Evolutionary conservation across 495 filamentous ascomycete species (phyloP).

Genomic region (Aspergillus bertholletiae): DNA sequence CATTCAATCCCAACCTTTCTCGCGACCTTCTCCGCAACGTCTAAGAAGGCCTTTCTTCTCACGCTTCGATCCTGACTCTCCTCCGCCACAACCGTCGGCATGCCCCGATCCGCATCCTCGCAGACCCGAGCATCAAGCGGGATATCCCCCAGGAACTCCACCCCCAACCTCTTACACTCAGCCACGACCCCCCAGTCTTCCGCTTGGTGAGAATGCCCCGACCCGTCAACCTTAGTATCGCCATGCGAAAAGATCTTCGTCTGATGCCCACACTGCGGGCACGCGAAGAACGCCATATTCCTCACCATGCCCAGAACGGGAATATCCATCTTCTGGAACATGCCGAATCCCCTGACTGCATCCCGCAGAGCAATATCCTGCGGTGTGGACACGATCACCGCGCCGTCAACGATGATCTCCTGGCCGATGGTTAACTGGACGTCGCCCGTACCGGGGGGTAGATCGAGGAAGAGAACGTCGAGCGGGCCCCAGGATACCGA

Average conservation of each 20-base stretch:
- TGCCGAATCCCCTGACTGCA: slow-evolving; percentile 81
- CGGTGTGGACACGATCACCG: slow-evolving; percentile 89
- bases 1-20: slow-evolving; percentile 41
- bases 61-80: slow-evolving; percentile 71
- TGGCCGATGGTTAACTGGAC: slow-evolving; percentile 91
- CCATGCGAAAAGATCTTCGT: slow-evolving; percentile 73
- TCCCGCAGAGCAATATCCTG: slow-evolving; percentile 88
- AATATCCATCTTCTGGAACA: slow-evolving; percentile 81
- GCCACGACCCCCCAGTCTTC: slow-evolving; percentile 49
- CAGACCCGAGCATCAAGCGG: slow-evolving; percentile 85
- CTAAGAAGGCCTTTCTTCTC: slow-evolving; percentile 66
- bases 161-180: slow-evolving; percentile 60
- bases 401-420: slow-evolving; percentile 80
- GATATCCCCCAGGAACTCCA: slow-evolving; percentile 82
- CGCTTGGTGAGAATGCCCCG: slow-evolving; percentile 18
- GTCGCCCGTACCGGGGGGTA: slow-evolving; percentile 94
- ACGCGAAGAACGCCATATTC: slow-evolving; percentile 89
- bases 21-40: slow-evolving; percentile 61
- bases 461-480: slow-evolving; percentile 83
- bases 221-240: slow-evolving; percentile 6
- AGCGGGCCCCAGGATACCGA: slow-evolving; percentile 85
- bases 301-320: slow-evolving; percentile 88
- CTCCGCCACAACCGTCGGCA: slow-evolving; percentile 87
- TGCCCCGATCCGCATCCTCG: slow-evolving; percentile 82
- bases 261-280: slow-evolving; percentile 68